Evolutionary conservation across 169 alveolate genomes (phyloP).

Genomic region (Sarcocystis neurona): DNA sequence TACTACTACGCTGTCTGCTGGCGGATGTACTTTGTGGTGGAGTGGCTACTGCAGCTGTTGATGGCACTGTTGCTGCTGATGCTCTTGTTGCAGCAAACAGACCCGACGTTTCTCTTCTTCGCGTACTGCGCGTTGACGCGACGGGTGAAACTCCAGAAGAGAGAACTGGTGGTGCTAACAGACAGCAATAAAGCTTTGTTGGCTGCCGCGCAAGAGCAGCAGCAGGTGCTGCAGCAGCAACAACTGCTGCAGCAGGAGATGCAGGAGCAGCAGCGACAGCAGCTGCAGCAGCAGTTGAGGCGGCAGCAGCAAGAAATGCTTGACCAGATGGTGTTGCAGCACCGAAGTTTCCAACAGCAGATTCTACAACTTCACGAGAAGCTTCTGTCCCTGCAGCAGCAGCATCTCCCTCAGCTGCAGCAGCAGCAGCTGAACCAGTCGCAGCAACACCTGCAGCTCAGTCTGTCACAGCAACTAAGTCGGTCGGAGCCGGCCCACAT

Average conservation of each 20-base stretch:
- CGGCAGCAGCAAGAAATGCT: neutral
- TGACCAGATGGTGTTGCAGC: neutral
- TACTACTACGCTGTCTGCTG: no score
- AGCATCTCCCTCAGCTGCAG: no score
- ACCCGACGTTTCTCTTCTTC: slow-evolving; percentile 54
- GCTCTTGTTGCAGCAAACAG: slow-evolving; percentile 57
- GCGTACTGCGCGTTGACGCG: slow-evolving; percentile 24
- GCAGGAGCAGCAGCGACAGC: neutral
- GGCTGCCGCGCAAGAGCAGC: slow-evolving; percentile 55
- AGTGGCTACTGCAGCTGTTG: no score
- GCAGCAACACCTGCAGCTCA: slow-evolving; percentile 35
- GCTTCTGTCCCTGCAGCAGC: no score
- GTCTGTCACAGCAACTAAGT: neutral
- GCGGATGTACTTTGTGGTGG: no score
- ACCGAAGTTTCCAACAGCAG: neutral
- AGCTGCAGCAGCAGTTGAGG: neutral
- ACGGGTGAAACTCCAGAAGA: slow-evolving; percentile 49
- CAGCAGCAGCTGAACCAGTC: slow-evolving; percentile 22
- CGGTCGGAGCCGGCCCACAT: neutral
- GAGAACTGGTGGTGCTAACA: neutral
- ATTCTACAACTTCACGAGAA: no score
- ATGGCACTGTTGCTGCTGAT: no score
- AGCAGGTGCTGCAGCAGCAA: slow-evolving; percentile 43
- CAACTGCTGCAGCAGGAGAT: slow-evolving; percentile 6
- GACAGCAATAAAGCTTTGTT: slow-evolving; percentile 10